Evolutionary conservation across 768 basidiomycete species (phyloP), one percentile per base, ranked within the genome.

Genomic region (Pilatotrama ljubarskyi): DNA sequence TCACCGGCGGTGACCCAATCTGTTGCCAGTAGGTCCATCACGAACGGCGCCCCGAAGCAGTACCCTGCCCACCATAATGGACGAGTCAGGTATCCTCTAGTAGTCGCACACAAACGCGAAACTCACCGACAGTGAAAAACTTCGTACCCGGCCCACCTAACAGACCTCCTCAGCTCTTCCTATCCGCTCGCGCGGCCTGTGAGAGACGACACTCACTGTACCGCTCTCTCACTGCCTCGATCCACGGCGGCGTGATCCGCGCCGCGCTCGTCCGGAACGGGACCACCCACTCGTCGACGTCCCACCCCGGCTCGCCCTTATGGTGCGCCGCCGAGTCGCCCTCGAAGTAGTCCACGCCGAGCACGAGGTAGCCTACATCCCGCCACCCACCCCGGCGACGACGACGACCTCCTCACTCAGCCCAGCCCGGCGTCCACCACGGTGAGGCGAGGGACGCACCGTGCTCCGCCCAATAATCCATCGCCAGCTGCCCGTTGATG

Each of bases 281-380:
- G 40, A 41, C 47, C 37, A 58, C 61, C 61, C 61, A 62, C 51
- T 38, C 55, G 37, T 54, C 51, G 50, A 53, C 51, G 44, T 58
- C 51, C 51, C 51, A 62, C 22, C 64, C 64, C 20, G 38, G 20
- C 55, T 79, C 74, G 7, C 72, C 70, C n/a, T 69, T 66, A 64
- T 81, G 77, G 2, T 64, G 55, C 22, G 78, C 66, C 0, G 86
- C 62, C 7, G 80, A 74, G 55, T 86, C 82, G 7, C 86, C 84
- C 51, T 84, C 77, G 73, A 88, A 86, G 70, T 85, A 87, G 61
- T 87, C 87, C 47, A 81, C 70, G 4, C 84, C 84, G 9, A 86
- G 70, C 5, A 87, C 84, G 47, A 76, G 72, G 67, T 80, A 87
- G 1, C 86, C 86, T 86, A 48, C 13, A 1, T 1, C 20, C n/a